phyloP scores from a whole-genome alignment of 108 stramenopile genomes.

The Cafeteria roenbergensis region DNA sequence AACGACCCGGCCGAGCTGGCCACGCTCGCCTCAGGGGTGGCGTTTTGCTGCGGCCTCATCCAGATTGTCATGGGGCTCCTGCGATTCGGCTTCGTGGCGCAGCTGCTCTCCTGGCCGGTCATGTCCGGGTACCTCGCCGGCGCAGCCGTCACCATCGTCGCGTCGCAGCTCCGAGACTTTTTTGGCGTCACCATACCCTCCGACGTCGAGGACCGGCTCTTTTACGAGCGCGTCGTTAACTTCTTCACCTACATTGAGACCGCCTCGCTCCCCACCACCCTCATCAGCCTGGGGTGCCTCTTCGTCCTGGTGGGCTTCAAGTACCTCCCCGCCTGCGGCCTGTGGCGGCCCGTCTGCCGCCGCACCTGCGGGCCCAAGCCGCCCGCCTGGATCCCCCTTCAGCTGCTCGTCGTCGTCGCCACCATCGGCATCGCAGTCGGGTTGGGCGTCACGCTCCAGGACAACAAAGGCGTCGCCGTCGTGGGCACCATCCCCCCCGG shows the following conservation, averaged over 20 bases:
- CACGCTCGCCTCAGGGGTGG: constrained; percentile 33
- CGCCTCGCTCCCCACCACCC: background rate
- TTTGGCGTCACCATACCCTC: constrained; percentile 47
- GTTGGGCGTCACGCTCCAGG: background rate
- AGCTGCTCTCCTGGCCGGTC: constrained; percentile 65
- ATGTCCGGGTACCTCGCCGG: constrained; percentile 67
- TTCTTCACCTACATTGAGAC: background rate
- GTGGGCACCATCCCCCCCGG: background rate
- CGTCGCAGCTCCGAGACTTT: constrained; percentile 64
- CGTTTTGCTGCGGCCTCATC: constrained; percentile 45
- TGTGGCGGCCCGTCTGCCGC: no score
- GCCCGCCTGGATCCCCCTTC: constrained; percentile 5
- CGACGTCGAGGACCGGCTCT: background rate
- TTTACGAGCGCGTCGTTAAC: background rate
- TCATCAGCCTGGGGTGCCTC: background rate
- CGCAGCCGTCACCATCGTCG: constrained; percentile 64
- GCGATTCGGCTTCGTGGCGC: constrained; percentile 57
- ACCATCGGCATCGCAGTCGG: background rate
- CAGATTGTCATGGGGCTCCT: constrained; percentile 35
- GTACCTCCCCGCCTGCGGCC: background rate
- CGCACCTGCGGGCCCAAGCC: background rate
- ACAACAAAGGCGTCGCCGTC: background rate
- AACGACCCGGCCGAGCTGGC: background rate
- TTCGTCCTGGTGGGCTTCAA: background rate
- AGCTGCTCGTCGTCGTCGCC: background rate